Base-by-base conservation (phyloP, 176 grass and related monocot genomes). In the Avena atlantica region DNA sequence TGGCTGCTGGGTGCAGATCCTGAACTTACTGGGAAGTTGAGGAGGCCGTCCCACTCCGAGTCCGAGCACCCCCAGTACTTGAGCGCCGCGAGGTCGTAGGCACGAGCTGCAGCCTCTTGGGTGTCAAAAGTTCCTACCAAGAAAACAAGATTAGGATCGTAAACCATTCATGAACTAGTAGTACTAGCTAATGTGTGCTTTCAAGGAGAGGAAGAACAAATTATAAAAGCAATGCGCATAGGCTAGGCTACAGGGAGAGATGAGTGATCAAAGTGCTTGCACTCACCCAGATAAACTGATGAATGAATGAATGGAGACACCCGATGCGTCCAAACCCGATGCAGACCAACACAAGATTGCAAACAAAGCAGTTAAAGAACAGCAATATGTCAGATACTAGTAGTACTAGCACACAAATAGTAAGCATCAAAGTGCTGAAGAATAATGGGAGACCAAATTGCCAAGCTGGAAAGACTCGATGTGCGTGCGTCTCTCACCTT, bases 281-380 rank as follows among this genome's bases (percentile, higher is more conserved):
- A 34, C 92, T 94, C 91, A 97, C 95, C 95, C 44, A 97, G 76
- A 91, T 97, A 97, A 75, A 97, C 95, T 97, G 79, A 25, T 67
- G 67, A 34, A 34, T 34, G 2, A 34, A 34, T 34, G 2, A 84
- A 47, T 86, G 55, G 19, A 83, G 58, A 81, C 65, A 86, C 31
- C 29, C 31, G 31, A 34, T 34, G 31, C 31, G 31, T 70, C 34
- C 88, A 66, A 65, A 78, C 69, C 87, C 86, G 37, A 89, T 66
- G 84, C 57, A 87, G 71, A 13, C 51, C 15, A 81, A 85, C 78
- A 59, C 63, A 75, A n/a, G 69, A 83, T 65, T 85, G 64, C 48
- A 79, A 29, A 81, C 53, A 76, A 45, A 79, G 48, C 15, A 12
- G 23, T 52, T 12, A 52, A 86, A 78, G 11, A 88, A 70, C 8